These are phyloP conservation scores for Phellopilus nigrolimitatus DNA, from an alignment of 1,284 basidiomycete species.

Conservation along the genomic window DNA sequence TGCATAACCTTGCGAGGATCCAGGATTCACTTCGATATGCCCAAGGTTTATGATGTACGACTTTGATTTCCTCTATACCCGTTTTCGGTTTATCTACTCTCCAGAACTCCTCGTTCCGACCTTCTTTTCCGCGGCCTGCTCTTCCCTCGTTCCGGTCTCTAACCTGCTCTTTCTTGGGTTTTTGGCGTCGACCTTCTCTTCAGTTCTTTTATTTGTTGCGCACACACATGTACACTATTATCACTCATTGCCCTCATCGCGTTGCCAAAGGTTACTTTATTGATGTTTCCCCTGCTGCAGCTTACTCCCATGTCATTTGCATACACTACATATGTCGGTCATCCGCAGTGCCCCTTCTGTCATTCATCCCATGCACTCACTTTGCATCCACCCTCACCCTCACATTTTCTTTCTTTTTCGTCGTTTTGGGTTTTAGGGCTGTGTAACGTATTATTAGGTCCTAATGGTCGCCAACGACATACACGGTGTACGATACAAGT, in stretches of 20 bases:
- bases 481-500: slow-evolving; percentile 6
- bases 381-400: background rate
- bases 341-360: background rate
- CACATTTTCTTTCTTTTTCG: slow-evolving; percentile 1
- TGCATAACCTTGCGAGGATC: background rate
- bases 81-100: background rate
- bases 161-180: background rate
- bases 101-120: background rate
- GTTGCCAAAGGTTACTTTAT: background rate
- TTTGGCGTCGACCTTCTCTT: background rate
- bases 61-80: background rate
- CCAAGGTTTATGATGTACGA: background rate
- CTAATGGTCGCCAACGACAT: background rate
- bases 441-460: slow-evolving; percentile 1
- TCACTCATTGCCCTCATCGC: slow-evolving; percentile 1
- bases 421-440: background rate
- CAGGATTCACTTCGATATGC: background rate
- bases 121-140: background rate
- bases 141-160: slow-evolving; percentile 4
- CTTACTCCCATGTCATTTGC: background rate
- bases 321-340: slow-evolving; percentile 3
- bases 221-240: slow-evolving; percentile 8
- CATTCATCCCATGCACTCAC: background rate
- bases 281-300: background rate
- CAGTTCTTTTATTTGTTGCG: background rate